Conservation (phyloP, 2,329 filamentous ascomycete genomes). For the Cyanodermella asteris region DNA sequence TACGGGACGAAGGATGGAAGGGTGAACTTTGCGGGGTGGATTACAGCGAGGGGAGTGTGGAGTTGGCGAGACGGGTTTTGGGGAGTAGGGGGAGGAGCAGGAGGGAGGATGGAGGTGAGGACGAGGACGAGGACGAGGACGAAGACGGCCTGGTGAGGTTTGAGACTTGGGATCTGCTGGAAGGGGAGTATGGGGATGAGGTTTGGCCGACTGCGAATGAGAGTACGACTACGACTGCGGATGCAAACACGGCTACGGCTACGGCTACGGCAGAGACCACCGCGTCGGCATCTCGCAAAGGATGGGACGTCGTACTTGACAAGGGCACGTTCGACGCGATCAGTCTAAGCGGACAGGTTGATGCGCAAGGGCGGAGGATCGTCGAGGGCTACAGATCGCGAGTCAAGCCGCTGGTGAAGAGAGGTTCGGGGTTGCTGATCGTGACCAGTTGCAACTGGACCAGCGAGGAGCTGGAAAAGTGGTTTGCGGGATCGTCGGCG, state of each 20-base stretch:
- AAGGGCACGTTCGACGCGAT: conserved; percentile 98
- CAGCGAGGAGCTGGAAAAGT: conserved; percentile 56
- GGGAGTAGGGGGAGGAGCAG: conserved; percentile 10
- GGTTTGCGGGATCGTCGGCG: conserved; percentile 50
- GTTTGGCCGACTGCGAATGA: conserved; percentile 14
- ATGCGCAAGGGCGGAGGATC: conserved; percentile 32
- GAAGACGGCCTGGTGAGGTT: too few species aligned
- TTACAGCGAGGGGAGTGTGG: conserved; percentile 56
- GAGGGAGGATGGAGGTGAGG: too few species aligned
- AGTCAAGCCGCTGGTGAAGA: conserved; percentile 45
- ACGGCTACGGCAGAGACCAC: conserved; percentile 7
- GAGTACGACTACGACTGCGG: too few species aligned
- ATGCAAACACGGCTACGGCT: conserved; percentile 17
- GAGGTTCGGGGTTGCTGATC: conserved; percentile 51
- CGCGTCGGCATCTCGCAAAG: too few species aligned
- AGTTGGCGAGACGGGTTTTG: conserved; percentile 47
- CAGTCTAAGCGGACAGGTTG: conserved; percentile 42
- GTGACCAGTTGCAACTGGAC: conserved; percentile 99
- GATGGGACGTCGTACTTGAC: conserved; percentile 80
- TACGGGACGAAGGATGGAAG: conserved; percentile 44
- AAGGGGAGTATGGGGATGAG: conserved; percentile 14
- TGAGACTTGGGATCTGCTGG: conserved; percentile 43
- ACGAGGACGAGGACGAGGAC: too few species aligned
- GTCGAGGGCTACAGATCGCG: conserved; percentile 55
- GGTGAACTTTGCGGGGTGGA: conserved; percentile 69